Conservation (phyloP, 148 eudicot genomes). For the Camellia sinensis region DNA sequence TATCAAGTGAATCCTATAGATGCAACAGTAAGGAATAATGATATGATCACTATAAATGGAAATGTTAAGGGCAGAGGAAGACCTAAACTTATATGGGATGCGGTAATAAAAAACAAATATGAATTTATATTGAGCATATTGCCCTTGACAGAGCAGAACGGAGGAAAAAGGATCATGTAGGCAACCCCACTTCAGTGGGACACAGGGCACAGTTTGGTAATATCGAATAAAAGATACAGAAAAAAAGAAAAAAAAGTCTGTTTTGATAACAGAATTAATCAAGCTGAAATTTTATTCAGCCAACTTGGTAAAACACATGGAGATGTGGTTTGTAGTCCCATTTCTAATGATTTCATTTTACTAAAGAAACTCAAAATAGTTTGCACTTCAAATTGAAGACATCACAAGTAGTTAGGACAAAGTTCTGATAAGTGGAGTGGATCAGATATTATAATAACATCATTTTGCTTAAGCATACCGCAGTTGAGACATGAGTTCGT, state of each 20-base stretch:
- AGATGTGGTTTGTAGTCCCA: not conserved
- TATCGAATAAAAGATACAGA: not conserved
- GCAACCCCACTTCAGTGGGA: too few relatives aligned
- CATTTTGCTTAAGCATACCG: conserved; percentile 41
- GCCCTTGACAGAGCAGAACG: too few relatives aligned
- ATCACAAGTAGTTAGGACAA: not conserved
- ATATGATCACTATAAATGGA: too few relatives aligned
- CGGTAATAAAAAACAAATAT: too few relatives aligned
- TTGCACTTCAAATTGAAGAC: not conserved
- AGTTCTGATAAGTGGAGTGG: not conserved
- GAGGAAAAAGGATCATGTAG: too few relatives aligned
- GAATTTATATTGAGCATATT: too few relatives aligned
- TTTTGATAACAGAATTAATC: not conserved
- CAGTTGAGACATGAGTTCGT: conserved; percentile 70
- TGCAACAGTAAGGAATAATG: too few relatives aligned
- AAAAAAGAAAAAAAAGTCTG: too few relatives aligned
- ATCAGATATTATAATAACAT: not conserved
- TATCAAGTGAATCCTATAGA: not conserved
- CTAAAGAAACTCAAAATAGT: not conserved
- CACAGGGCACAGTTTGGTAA: too few relatives aligned
- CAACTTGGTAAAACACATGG: not conserved
- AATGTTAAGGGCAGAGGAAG: too few relatives aligned
- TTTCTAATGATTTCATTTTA: not conserved
- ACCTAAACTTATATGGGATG: too few relatives aligned
- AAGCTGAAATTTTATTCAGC: not conserved